These are phyloP conservation scores for Aspergillus carlsbadensis DNA, from an alignment of 495 filamentous ascomycete species.

Conservation along the genomic window DNA sequence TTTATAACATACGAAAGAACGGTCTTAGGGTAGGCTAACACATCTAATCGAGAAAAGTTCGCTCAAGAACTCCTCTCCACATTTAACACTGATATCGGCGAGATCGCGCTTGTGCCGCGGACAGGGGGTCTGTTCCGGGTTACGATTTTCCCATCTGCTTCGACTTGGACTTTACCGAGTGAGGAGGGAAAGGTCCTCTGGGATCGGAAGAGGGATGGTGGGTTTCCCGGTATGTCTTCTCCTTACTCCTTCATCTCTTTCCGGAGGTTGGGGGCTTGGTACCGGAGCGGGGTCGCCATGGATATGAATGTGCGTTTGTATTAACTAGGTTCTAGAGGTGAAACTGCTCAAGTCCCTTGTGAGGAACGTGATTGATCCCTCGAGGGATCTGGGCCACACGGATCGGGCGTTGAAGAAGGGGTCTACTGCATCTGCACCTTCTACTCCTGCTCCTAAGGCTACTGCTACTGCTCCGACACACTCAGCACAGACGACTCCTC, in stretches of 20 bases:
- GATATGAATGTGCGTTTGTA: no score
- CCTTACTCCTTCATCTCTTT: no score
- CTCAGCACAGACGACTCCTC: neutral
- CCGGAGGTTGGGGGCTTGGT: no score
- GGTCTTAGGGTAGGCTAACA: no score
- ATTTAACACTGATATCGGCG: conserved; percentile 80
- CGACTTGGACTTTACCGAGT: neutral
- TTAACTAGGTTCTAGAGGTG: conserved; percentile 52
- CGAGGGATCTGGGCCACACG: conserved; percentile 77
- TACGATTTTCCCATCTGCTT: conserved; percentile 49
- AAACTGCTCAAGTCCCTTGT: conserved; percentile 90
- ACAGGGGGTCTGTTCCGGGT: conserved; percentile 85
- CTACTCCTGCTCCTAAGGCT: neutral
- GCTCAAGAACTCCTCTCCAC: conserved; percentile 98
- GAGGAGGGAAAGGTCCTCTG: conserved; percentile 59
- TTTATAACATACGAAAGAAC: neutral
- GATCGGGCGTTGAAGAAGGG: conserved; percentile 52
- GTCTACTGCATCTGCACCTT: neutral
- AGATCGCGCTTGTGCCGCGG: conserved; percentile 83
- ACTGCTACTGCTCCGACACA: conserved; percentile 3
- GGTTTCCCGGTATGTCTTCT: conserved; percentile 73
- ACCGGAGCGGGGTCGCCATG: no score
- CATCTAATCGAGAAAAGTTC: no score
- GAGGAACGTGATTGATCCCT: conserved; percentile 77
- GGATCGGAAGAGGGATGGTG: conserved; percentile 86